Evolutionary conservation across 768 basidiomycete species (phyloP), one percentile per base, ranked within the genome.

Genomic region (Phylloporus arenicola): DNA sequence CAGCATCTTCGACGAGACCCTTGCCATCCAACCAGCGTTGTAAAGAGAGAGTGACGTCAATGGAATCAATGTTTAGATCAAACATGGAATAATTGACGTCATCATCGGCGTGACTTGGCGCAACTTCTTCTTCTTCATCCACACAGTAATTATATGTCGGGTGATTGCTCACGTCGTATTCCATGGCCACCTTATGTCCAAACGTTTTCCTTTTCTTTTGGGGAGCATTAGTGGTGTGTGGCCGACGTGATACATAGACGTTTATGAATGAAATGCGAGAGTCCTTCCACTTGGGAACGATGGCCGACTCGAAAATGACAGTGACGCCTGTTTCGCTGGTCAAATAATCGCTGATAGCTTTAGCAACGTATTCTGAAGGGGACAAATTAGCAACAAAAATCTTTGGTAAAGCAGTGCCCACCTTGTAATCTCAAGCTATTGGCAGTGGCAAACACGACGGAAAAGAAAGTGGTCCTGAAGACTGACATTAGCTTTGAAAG

Each of bases 231-330:
- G 58, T 54, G 10, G 64, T 52, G 27, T 59, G 53, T 3, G 90
- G 87, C 6, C 92, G 78, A 10, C 92, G 84, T 20, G 92, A 94
- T 41, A 99, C 76, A 60, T 89, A 98, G 39, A 98, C 94, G 58
- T 97, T 96, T 65, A 92, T 92, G 78, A 99, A 95, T 0, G 93
- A 93, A 47, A 99, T 86, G 13, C 87, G 85, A 10, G 92, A 94
- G 60, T 94, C 91, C 55, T 92, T 89, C 92, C 94, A 96, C 66
- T 92, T 93, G 3, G 96, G 95, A 10, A 98, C 94, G 59, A 98
- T 94, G 27, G 96, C 96, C 5, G 90, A 92, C 68, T 99, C 96
- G 65, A 97, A 97, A 47, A 95, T 88, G 58, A 99, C 84, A 13
- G 84, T 93, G 37, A 95, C 83, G 2, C 96, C 96, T 0, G 94